phyloP scores from a whole-genome alignment of 768 basidiomycete genomes.

The Candolleomyces efflorescens region DNA sequence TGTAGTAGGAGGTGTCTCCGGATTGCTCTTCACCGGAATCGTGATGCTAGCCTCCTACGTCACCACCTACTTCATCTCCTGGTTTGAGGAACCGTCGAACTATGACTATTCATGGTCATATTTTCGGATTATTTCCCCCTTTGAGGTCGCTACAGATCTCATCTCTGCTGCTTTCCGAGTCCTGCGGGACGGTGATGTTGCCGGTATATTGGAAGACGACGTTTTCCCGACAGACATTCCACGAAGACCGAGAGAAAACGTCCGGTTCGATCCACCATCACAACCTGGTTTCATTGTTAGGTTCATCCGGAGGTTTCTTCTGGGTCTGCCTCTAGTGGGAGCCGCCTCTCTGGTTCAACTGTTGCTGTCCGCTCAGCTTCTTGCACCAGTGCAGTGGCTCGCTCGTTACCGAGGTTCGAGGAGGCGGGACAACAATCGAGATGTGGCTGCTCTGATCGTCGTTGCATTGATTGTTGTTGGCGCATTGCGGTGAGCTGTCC shows the following conservation, averaged over 20 bases:
- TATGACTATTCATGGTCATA: conserved; percentile 31
- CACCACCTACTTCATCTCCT: conserved; percentile 61
- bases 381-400: conserved; percentile 67
- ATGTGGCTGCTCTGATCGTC: conserved; percentile 64
- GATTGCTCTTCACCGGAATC: conserved; percentile 57
- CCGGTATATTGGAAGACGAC: conserved; percentile 34
- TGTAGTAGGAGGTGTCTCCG: conserved; percentile 56
- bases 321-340: conserved; percentile 76
- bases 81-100: conserved; percentile 51
- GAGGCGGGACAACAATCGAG: conserved; percentile 52
- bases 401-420: conserved; percentile 58
- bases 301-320: conserved; percentile 65
- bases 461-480: conserved; percentile 58
- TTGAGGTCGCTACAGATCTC: conserved; percentile 56
- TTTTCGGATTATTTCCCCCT: conserved; percentile 43
- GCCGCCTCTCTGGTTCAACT: conserved; percentile 73
- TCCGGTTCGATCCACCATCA: conserved; percentile 18
- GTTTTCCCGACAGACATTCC: conserved; percentile 13
- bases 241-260: background rate
- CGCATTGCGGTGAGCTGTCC: conserved; percentile 47
- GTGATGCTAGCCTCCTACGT: conserved; percentile 68
- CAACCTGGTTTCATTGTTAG: conserved; percentile 46
- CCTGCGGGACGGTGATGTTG: conserved; percentile 51
- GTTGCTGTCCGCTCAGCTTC: conserved; percentile 57
- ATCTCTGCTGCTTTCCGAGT: conserved; percentile 60